A percentile compares a stretch with the other conserved stretches of the same genome.
phyloP scores from a whole-genome alignment of 2,329 filamentous ascomycete genomes.

The Colletotrichum camelliae region DNA sequence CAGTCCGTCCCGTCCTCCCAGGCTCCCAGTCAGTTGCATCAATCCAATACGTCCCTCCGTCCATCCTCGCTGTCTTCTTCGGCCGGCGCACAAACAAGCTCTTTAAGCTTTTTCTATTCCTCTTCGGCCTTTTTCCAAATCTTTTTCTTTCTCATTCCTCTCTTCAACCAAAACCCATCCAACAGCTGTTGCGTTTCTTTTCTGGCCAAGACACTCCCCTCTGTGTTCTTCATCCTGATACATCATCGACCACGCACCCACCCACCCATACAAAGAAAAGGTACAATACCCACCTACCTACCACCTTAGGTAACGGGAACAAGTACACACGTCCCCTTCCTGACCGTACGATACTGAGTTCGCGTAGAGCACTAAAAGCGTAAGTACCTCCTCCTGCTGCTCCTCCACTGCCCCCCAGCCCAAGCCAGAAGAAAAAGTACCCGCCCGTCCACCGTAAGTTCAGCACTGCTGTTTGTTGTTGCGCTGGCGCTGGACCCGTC shows the following conservation, averaged over 20 bases:
- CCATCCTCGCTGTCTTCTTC: background rate
- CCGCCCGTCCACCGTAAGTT: background rate
- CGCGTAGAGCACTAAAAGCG: background rate
- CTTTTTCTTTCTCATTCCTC: background rate
- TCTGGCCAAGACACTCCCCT: background rate
- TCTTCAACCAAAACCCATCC: background rate
- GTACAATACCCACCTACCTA: background rate
- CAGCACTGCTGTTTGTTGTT: background rate
- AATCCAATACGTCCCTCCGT: background rate
- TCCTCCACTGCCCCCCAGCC: background rate
- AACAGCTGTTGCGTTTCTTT: background rate
- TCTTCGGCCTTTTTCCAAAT: background rate
- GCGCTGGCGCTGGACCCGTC: background rate
- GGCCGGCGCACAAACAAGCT: slow-evolving; percentile 4
- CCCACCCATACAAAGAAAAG: background rate
- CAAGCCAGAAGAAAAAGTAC: background rate
- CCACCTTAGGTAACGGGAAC: background rate
- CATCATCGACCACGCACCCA: background rate
- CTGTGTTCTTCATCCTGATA: background rate
- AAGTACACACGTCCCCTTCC: background rate
- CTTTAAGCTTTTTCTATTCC: background rate
- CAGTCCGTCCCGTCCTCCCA: background rate
- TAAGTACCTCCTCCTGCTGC: background rate
- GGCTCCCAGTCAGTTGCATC: background rate
- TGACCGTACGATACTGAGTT: background rate